Percentiles rank a stretch among this genome's conserved stretches.
Evolutionary conservation across 2,329 filamentous ascomycete species (phyloP).

Genomic region (Raffaelea ambrosiae): DNA sequence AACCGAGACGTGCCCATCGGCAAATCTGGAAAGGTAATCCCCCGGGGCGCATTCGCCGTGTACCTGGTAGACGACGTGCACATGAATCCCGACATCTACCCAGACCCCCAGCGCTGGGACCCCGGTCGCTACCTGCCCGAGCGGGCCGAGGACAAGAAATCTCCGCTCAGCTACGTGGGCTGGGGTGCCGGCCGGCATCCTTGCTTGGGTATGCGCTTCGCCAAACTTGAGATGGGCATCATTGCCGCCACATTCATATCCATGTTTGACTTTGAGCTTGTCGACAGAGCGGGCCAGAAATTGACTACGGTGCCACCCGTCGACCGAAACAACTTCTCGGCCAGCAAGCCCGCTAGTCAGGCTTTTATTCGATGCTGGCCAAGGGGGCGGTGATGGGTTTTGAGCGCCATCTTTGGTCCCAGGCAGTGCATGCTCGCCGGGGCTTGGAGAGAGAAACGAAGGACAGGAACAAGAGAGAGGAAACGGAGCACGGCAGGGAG

Average conservation of each 20-base stretch:
- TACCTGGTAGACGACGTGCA: slow-evolving; percentile 40
- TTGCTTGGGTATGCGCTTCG: slow-evolving; percentile 30
- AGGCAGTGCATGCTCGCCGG: no score
- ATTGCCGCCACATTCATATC: slow-evolving; percentile 40
- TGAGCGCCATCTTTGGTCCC: no score
- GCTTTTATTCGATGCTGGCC: no score
- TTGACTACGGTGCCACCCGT: slow-evolving; percentile 21
- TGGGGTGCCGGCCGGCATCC: slow-evolving; percentile 28
- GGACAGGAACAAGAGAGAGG: no score
- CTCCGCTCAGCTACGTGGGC: slow-evolving; percentile 20
- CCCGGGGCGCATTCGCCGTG: slow-evolving; percentile 34
- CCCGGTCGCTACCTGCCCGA: slow-evolving; percentile 38
- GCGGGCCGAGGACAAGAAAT: slow-evolving; percentile 33
- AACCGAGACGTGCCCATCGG: slow-evolving; percentile 32
- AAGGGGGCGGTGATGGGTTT: no score
- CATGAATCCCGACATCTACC: slow-evolving; percentile 38
- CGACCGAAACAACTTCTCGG: slow-evolving; percentile 27
- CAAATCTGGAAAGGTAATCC: slow-evolving; percentile 34
- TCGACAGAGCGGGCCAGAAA: slow-evolving; percentile 27
- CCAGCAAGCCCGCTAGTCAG: slow-evolving; percentile 25
- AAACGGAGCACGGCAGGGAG: no score
- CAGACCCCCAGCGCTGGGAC: slow-evolving; percentile 39
- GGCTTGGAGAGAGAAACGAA: no score
- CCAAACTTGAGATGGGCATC: slow-evolving; percentile 43
- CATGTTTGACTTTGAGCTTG: slow-evolving; percentile 36